phyloP scores from a whole-genome alignment of 2,329 filamentous ascomycete genomes.

The Botrytis tulipae region DNA sequence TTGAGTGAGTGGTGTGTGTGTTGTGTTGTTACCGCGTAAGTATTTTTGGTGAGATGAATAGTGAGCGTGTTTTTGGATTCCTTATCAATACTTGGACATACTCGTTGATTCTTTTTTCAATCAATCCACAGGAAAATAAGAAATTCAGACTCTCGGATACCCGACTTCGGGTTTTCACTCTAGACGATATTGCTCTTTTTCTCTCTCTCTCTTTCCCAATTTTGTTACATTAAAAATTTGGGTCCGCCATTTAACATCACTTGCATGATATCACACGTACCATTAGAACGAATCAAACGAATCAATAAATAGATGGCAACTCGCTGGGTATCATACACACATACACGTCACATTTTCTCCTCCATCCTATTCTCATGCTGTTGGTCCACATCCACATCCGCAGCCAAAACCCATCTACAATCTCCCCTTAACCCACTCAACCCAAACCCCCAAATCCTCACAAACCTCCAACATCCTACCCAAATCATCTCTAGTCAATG shows the following conservation, averaged over 20 bases:
- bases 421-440: slow-evolving; percentile 46
- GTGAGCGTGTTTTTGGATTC: background rate
- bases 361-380: background rate
- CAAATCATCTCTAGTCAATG: slow-evolving; percentile 39
- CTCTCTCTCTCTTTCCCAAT: too few relatives aligned
- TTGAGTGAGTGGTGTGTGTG: background rate
- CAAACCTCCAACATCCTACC: slow-evolving; percentile 46
- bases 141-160: background rate
- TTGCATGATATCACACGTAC: background rate
- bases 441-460: slow-evolving; percentile 51
- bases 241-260: background rate
- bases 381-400: background rate
- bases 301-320: background rate
- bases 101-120: background rate
- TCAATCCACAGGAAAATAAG: background rate
- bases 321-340: background rate
- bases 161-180: background rate
- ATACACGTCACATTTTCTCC: too few relatives aligned
- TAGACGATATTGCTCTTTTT: too few relatives aligned
- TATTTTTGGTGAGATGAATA: background rate
- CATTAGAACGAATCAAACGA: background rate
- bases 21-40: background rate
- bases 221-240: too few relatives aligned
- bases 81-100: background rate
- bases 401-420: slow-evolving; percentile 22